Conservation (phyloP, 2,329 filamentous ascomycete species). For the Alternaria hordeiaustralica region DNA sequence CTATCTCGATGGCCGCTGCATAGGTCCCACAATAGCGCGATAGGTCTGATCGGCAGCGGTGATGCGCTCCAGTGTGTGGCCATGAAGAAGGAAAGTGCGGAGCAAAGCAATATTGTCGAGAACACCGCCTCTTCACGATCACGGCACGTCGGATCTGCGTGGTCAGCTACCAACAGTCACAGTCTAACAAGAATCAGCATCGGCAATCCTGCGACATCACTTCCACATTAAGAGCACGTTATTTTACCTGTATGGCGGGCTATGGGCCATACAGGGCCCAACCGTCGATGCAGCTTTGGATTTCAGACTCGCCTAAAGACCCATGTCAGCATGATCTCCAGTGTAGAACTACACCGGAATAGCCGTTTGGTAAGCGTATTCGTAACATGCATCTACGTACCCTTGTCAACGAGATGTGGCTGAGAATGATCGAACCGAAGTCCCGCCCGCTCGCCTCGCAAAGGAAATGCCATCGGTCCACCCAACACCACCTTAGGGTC, state of each 20-base stretch:
- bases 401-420: conserved; percentile 6
- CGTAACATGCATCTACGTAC: not conserved
- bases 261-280: not conserved
- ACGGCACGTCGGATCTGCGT: not conserved
- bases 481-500: conserved; percentile 1
- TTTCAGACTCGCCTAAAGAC: conserved; percentile 1
- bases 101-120: not conserved
- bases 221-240: not conserved
- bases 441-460: conserved; percentile 14
- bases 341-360: conserved; percentile 12
- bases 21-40: not conserved
- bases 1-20: conserved; percentile 6
- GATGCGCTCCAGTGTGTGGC: conserved; percentile 1
- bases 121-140: not conserved
- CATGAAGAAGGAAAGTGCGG: not conserved
- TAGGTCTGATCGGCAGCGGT: conserved; percentile 8
- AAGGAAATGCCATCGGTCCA: not conserved
- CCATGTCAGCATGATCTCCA: not conserved
- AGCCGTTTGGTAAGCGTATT: conserved; percentile 7
- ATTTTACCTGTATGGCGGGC: not conserved
- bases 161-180: not conserved
- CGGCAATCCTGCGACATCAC: not conserved
- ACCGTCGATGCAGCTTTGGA: not conserved
- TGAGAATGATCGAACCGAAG: conserved; percentile 3
- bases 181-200: not conserved